Percentiles rank a stretch among this genome's conserved stretches.
phyloP scores from a whole-genome alignment of 2,329 filamentous ascomycete species.

The Gnomoniopsis smithogilvyi region DNA sequence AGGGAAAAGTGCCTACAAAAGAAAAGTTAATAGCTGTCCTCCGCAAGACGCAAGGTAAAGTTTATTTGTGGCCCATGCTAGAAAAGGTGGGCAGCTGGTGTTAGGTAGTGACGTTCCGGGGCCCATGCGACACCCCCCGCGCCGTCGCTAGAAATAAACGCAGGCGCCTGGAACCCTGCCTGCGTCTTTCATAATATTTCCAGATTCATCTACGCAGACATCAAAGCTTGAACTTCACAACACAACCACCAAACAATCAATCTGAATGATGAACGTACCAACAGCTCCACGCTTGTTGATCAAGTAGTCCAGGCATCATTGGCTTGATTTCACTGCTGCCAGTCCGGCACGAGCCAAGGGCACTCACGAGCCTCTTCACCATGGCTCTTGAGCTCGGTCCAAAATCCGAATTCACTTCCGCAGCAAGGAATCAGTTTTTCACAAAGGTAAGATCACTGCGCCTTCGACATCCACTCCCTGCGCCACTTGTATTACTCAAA shows the following conservation, averaged over 20 bases:
- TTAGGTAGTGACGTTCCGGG: too few relatives aligned
- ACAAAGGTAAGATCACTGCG: constrained; percentile 19
- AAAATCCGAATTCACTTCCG: constrained; percentile 20
- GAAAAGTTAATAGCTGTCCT: too few relatives aligned
- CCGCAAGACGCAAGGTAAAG: too few relatives aligned
- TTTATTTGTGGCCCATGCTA: too few relatives aligned
- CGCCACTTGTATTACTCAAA: neutral
- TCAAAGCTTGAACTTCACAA: neutral
- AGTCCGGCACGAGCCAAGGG: constrained; percentile 2
- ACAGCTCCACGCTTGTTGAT: neutral
- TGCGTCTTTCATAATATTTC: too few relatives aligned
- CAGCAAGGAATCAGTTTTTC: constrained; percentile 24
- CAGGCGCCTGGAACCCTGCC: too few relatives aligned
- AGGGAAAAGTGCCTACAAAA: too few relatives aligned
- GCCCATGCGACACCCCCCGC: too few relatives aligned
- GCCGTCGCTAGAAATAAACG: too few relatives aligned
- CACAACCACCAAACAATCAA: neutral
- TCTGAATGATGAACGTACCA: neutral
- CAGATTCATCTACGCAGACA: neutral
- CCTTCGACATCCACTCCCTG: neutral
- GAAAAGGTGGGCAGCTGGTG: too few relatives aligned
- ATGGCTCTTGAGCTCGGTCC: constrained; percentile 15
- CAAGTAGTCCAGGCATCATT: neutral
- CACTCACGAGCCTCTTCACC: neutral
- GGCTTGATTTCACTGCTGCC: neutral